Evolutionary conservation across 75 land plant species (phyloP).

Genomic region (Selaginella moellendorffii): DNA sequence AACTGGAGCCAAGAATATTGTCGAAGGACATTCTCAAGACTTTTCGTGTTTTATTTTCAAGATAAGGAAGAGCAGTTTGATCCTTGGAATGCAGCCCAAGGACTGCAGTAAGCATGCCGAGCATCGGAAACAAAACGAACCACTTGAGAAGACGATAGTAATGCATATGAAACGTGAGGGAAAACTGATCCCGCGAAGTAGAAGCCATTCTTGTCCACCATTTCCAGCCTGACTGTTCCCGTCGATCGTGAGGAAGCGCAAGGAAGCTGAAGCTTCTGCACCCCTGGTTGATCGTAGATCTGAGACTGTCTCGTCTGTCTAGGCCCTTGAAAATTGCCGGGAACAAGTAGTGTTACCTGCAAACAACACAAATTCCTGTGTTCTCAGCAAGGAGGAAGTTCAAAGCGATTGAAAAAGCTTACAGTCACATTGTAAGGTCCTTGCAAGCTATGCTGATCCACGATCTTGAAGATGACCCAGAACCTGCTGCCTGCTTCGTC

Average conservation of each 20-base stretch:
- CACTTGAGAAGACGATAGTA: slow-evolving; percentile 88
- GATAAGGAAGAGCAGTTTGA: slow-evolving; percentile 73
- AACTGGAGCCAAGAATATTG: too few relatives aligned
- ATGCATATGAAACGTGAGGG: slow-evolving; percentile 92
- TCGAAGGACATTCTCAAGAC: too few relatives aligned
- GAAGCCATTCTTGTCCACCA: slow-evolving; percentile 78
- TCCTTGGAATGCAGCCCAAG: slow-evolving; percentile 71
- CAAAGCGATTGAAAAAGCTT: slow-evolving; percentile 8
- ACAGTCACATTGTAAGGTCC: slow-evolving; percentile 94
- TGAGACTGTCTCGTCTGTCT: slow-evolving; percentile 46
- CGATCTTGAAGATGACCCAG: slow-evolving; percentile 75
- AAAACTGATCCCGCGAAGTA: slow-evolving; percentile 84
- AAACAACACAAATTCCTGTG: too few relatives aligned
- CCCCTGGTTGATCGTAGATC: slow-evolving; percentile 47
- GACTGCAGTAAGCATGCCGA: slow-evolving; percentile 80
- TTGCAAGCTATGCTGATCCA: slow-evolving; percentile 54
- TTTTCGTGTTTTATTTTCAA: too few relatives aligned
- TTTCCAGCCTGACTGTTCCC: slow-evolving; percentile 84
- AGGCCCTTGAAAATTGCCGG: slow-evolving; percentile 89
- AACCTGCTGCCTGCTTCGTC: slow-evolving; percentile 90
- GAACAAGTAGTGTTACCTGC: slow-evolving; percentile 75
- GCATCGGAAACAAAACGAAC: slow-evolving; percentile 79
- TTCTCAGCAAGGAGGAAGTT: neutral
- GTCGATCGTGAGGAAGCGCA: slow-evolving; percentile 76
- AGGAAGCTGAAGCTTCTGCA: slow-evolving; percentile 53